These are phyloP conservation scores for Aspergillus chevalieri DNA, from an alignment of 2,329 filamentous ascomycete species.

Conservation along the genomic window DNA sequence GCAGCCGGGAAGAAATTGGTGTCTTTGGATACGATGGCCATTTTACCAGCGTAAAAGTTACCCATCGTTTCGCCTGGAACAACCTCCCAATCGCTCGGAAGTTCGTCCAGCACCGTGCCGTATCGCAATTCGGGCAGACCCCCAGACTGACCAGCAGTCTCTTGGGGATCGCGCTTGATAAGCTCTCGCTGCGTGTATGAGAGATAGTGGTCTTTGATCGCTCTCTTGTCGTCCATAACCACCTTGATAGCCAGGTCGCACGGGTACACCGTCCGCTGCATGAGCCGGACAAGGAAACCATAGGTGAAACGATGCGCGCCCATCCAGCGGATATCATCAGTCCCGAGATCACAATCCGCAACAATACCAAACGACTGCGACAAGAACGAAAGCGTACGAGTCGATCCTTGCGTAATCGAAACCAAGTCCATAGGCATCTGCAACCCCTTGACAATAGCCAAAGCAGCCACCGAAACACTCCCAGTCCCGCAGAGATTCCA, in stretches of 20 bases:
- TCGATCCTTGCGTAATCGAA: conserved; percentile 75
- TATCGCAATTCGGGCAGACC: conserved; percentile 69
- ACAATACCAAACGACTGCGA: conserved; percentile 86
- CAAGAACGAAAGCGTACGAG: conserved; percentile 74
- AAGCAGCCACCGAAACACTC: conserved; percentile 66
- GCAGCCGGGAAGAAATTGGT: conserved; percentile 77
- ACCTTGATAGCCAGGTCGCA: conserved; percentile 84
- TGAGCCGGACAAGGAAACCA: conserved; percentile 71
- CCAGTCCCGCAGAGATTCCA: conserved; percentile 81
- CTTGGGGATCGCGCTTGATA: conserved; percentile 14
- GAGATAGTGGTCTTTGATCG: conserved; percentile 67
- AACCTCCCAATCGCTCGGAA: conserved; percentile 72
- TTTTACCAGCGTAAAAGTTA: conserved; percentile 92
- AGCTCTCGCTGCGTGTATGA: conserved; percentile 36
- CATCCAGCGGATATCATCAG: conserved; percentile 91
- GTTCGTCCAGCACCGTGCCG: conserved; percentile 69
- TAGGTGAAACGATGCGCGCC: conserved; percentile 77
- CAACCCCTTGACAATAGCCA: conserved; percentile 81
- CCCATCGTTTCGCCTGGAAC: conserved; percentile 71
- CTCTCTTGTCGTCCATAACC: conserved; percentile 67
- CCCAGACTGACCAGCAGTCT: conserved; percentile 38
- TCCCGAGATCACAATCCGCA: conserved; percentile 82
- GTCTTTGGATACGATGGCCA: conserved; percentile 84
- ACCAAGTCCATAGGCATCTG: conserved; percentile 79
- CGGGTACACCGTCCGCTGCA: conserved; percentile 74